Conservation (phyloP, 1,139 yeast genomes). For the Lipomyces yarrowii region DNA sequence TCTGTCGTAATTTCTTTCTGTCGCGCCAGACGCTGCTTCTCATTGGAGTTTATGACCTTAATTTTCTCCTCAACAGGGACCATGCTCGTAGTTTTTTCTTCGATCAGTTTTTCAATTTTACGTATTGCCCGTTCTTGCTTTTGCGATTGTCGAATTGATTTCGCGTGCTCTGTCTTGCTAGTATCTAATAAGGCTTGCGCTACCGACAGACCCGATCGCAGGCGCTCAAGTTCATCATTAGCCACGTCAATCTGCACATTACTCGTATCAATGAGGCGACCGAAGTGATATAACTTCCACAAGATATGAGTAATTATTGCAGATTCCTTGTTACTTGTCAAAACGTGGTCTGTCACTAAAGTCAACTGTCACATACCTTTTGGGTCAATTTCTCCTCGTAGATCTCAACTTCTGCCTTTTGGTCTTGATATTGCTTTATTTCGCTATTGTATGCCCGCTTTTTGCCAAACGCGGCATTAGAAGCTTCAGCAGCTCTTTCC, state of each 20-base stretch:
- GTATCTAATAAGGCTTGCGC: slow-evolving; percentile 39
- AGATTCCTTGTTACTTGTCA: slow-evolving; percentile 41
- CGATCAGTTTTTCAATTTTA: slow-evolving; percentile 48
- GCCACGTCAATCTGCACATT: slow-evolving; percentile 20
- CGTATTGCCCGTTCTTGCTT: slow-evolving; percentile 49
- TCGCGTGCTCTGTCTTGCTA: slow-evolving; percentile 48
- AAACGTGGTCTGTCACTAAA: neutral
- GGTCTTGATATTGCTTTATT: slow-evolving; percentile 77
- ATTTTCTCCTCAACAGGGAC: slow-evolving; percentile 62
- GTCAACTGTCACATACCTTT: slow-evolving; percentile 35
- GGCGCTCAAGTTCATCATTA: slow-evolving; percentile 10
- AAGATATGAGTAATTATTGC: slow-evolving; percentile 56
- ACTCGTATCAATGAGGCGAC: slow-evolving; percentile 46
- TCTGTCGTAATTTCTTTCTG: slow-evolving; percentile 58
- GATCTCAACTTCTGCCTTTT: slow-evolving; percentile 68
- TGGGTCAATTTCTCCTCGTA: slow-evolving; percentile 62
- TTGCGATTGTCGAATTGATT: slow-evolving; percentile 49
- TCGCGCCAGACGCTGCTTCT: slow-evolving; percentile 54
- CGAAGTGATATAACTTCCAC: slow-evolving; percentile 70
- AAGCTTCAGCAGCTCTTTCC: slow-evolving; percentile 66
- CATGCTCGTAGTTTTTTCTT: slow-evolving; percentile 52
- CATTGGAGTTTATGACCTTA: slow-evolving; percentile 52
- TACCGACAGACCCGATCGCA: slow-evolving; percentile 38
- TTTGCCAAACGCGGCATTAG: slow-evolving; percentile 67
- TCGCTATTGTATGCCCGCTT: slow-evolving; percentile 77